phyloP scores from a whole-genome alignment of 1,284 basidiomycete species.

The Cryptococcus sp. region DNA sequence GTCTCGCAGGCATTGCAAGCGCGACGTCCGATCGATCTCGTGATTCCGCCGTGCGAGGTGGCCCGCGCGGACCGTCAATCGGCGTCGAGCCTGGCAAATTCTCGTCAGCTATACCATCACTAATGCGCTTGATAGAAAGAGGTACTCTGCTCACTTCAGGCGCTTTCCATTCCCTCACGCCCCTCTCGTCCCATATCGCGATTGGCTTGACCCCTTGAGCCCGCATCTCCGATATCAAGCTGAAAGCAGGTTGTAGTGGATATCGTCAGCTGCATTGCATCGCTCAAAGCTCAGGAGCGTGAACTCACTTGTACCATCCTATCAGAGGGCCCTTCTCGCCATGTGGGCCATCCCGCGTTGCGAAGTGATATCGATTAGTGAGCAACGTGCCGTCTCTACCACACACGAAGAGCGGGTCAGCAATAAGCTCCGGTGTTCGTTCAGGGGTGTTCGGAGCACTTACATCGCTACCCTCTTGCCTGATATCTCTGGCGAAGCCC shows the following conservation, averaged over 20 bases:
- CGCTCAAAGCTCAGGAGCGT: no score
- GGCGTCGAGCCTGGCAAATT: constrained; percentile 17
- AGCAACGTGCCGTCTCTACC: constrained; percentile 49
- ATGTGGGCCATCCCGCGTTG: constrained; percentile 24
- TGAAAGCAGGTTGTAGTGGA: no score
- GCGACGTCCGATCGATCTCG: constrained; percentile 32
- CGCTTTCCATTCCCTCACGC: constrained; percentile 51
- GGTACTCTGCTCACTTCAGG: constrained; percentile 37
- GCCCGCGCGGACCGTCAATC: constrained; percentile 23
- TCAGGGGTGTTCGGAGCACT: constrained; percentile 4
- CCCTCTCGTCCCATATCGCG: constrained; percentile 50
- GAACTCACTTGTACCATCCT: constrained; percentile 51
- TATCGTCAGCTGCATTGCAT: no score
- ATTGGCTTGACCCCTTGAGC: constrained; percentile 42
- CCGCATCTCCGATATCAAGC: constrained; percentile 45
- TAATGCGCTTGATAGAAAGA: not conserved
- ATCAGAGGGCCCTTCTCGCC: constrained; percentile 38
- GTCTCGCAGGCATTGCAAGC: constrained; percentile 18
- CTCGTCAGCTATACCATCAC: not conserved
- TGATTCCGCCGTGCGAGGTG: constrained; percentile 38
- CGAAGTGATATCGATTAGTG: constrained; percentile 52
- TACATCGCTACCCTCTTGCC: constrained; percentile 50
- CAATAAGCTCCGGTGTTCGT: not conserved
- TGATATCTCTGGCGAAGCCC: constrained; percentile 35
- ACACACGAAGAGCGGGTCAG: not conserved